Evolutionary conservation across 2,329 filamentous ascomycete species (phyloP).

Genomic region (Sordariomycetes sp.): DNA sequence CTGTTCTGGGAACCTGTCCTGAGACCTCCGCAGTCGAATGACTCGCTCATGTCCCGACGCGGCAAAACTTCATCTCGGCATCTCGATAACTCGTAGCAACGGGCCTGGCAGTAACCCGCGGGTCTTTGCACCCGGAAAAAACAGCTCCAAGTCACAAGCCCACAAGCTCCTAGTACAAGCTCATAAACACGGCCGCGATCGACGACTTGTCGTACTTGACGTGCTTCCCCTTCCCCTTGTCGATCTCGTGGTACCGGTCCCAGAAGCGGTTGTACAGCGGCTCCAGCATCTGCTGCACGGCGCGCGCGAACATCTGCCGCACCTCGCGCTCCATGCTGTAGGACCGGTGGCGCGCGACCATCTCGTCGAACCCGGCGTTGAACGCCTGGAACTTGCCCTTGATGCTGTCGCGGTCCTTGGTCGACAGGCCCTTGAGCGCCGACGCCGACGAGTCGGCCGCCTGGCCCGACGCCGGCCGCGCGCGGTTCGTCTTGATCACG

Average conservation of each 20-base stretch:
- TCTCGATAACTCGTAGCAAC: too few species aligned
- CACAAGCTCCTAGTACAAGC: constrained; percentile 18
- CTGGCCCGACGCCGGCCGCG: constrained; percentile 61
- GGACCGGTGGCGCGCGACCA: constrained; percentile 70
- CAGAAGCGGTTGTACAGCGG: constrained; percentile 92
- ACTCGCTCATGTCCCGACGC: too few species aligned
- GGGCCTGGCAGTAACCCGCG: too few species aligned
- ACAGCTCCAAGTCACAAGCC: too few species aligned
- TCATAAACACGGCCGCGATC: constrained; percentile 56
- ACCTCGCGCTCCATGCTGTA: constrained; percentile 90
- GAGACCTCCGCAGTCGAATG: too few species aligned
- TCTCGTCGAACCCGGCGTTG: constrained; percentile 82
- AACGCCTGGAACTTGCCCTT: constrained; percentile 94
- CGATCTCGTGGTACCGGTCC: constrained; percentile 94
- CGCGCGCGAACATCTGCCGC: constrained; percentile 64
- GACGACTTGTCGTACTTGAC: constrained; percentile 90
- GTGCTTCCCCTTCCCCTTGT: constrained; percentile 97
- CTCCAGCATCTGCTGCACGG: constrained; percentile 86
- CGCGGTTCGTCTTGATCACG: constrained; percentile 79
- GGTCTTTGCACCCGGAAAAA: too few species aligned
- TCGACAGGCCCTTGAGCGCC: constrained; percentile 71
- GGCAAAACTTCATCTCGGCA: too few species aligned
- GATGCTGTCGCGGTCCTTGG: constrained; percentile 91
- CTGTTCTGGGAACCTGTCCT: too few species aligned
- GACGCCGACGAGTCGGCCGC: constrained; percentile 74